A percentile compares a stretch with the other conserved stretches of the same genome.
Conservation (phyloP, 192 early-diverging fungal species). For the Umbelopsis sp. region DNA sequence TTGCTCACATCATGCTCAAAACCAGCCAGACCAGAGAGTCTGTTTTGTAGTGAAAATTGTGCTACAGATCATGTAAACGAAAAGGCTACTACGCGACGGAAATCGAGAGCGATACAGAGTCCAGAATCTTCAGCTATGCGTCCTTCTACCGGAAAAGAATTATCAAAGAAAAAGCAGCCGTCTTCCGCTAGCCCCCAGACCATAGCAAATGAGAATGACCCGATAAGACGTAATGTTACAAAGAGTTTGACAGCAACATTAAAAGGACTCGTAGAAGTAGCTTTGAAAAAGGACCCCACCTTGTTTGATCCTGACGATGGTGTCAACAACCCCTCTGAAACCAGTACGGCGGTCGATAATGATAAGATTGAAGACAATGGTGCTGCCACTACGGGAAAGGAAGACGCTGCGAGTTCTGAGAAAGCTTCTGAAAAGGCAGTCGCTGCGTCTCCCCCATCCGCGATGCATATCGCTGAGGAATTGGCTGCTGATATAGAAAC, state of each 20-base stretch:
- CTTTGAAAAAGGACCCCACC: slow-evolving; percentile 24
- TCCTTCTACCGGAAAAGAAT: slow-evolving; percentile 1
- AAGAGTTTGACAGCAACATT: slow-evolving; percentile 48
- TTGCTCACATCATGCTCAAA: slow-evolving; percentile 1
- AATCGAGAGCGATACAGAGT: not conserved
- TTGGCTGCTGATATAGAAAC: slow-evolving; percentile 52
- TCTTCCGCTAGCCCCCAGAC: not conserved
- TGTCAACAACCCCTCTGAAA: not conserved
- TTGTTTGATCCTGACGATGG: slow-evolving; percentile 24
- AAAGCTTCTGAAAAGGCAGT: not conserved
- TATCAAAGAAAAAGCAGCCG: slow-evolving; percentile 1
- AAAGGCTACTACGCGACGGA: not conserved
- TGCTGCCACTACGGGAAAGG: not conserved
- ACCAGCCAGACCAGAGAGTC: not conserved
- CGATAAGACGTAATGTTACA: slow-evolving; percentile 49
- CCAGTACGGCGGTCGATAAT: not conserved
- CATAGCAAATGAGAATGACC: slow-evolving; percentile 34
- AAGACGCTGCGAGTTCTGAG: not conserved
- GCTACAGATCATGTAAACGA: slow-evolving; percentile 2
- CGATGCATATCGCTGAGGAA: slow-evolving; percentile 35
- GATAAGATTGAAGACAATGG: not conserved
- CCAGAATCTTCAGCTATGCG: not conserved
- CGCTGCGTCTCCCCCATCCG: not conserved
- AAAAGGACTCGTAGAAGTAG: slow-evolving; percentile 26
- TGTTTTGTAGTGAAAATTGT: slow-evolving; percentile 15